Base-by-base conservation (phyloP, 139 green algal species). In the Micromonas pusilla region DNA sequence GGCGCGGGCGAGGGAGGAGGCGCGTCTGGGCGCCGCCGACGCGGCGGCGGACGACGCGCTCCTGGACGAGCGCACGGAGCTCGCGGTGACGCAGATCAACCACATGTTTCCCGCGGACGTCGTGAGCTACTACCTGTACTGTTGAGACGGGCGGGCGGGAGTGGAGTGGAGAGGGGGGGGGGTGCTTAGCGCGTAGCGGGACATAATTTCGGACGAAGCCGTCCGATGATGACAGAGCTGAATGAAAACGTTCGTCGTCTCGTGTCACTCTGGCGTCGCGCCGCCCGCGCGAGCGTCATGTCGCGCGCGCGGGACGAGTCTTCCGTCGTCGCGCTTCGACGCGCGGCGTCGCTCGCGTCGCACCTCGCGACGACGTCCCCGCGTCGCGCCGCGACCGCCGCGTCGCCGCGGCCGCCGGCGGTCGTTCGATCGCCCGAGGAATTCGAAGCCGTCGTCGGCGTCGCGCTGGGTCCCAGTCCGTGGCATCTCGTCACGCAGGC, bases 71-170 rank as follows among this genome's bases (percentile, higher is more conserved):
- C 45, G 45, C 9, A 16, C 45, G 9, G 45, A 23, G 9, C 45
- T 9, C 45, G 45, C 9, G 9, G 45, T 16, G 45, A 57, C 9
- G 45, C 45, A 16, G 45, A 85, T 87, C 72, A 84, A 85, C 64
- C 34, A 30, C 13, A 70, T 87, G 53, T 87, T 87, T 54, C 83
- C 83, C 3, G 39, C 65, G 33, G 83, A 87, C 45, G 83, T 87
- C n/a, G 83, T 87, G 13, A 62, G 38, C 28, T 87, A 87, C 67
- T 87, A 87, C 76, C 45, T 57, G 9, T 57, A 57, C 45, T 57
- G 45, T 16, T 57, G 45, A 57, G 23, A 52, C 9, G 45, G 45
- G 9, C 9, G 9, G 45, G 45, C 45, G 16, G 9, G 45, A 57
- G 45, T 57, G 45, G 45, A 57, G 9, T n/a, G n/a, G n/a, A n/a